Conservation (phyloP, 345 rosid species). For the Pistacia atlantica region DNA sequence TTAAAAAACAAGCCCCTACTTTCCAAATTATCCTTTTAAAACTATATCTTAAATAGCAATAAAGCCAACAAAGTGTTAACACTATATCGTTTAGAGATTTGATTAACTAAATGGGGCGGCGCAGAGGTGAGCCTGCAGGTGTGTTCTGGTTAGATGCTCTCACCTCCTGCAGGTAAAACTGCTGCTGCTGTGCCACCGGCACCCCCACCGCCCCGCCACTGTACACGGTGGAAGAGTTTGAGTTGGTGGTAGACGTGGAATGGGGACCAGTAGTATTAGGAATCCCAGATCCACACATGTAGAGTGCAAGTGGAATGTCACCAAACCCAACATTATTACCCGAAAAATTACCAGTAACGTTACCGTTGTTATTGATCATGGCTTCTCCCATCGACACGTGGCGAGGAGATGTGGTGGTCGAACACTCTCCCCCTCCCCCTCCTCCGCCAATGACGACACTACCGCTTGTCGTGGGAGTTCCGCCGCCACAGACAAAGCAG, state of each 20-base stretch:
- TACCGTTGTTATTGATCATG: neutral
- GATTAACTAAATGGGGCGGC: neutral
- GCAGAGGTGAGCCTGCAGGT: conserved; percentile 30
- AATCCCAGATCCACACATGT: conserved; percentile 20
- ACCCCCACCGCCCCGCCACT: neutral
- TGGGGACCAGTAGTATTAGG: neutral
- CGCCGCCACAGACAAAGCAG: conserved; percentile 43
- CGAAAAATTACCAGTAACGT: neutral
- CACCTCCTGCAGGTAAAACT: conserved; percentile 14
- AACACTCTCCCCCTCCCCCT: conserved; percentile 32
- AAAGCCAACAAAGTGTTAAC: too few species aligned
- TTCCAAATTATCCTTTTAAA: too few species aligned
- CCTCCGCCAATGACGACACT: conserved; percentile 27
- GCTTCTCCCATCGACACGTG: conserved; percentile 14
- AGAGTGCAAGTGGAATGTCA: conserved; percentile 36
- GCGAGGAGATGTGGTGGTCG: conserved; percentile 39
- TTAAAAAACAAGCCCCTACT: too few species aligned
- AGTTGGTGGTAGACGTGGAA: conserved; percentile 5
- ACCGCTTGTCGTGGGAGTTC: conserved; percentile 32
- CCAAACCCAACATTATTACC: neutral
- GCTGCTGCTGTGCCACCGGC: conserved; percentile 9
- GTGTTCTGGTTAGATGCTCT: conserved; percentile 36
- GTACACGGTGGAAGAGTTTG: neutral
- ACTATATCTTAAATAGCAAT: too few species aligned
- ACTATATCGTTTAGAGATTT: neutral